Conservation (phyloP, 768 basidiomycete genomes). For the Chalciporus chontae region DNA sequence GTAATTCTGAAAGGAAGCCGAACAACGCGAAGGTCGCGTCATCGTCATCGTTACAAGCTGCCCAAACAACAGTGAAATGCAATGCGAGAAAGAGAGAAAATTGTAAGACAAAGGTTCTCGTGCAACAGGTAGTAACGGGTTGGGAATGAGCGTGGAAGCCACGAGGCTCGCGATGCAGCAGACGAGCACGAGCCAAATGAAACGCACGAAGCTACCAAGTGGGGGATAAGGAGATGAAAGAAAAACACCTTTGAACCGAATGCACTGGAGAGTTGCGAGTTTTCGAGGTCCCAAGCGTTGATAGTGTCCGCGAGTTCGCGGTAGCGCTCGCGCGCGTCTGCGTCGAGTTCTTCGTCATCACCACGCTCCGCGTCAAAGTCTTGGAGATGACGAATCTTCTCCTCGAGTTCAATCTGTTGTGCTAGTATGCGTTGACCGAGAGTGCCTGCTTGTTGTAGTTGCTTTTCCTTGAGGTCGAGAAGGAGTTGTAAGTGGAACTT, state of each 20-base stretch:
- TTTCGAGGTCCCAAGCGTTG: constrained; percentile 74
- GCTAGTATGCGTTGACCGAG: constrained; percentile 91
- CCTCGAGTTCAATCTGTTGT: constrained; percentile 92
- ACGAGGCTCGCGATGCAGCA: constrained; percentile 16
- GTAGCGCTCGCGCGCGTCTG: constrained; percentile 68
- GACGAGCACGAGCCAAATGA: constrained; percentile 7
- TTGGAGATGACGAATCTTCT: constrained; percentile 78
- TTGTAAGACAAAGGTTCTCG: background rate
- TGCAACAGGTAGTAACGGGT: background rate
- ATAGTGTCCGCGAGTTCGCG: constrained; percentile 75
- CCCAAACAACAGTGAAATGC: background rate
- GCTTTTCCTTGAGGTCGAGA: constrained; percentile 87
- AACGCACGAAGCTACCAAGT: background rate
- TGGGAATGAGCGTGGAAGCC: constrained; percentile 7
- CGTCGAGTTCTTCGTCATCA: constrained; percentile 61
- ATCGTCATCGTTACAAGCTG: background rate
- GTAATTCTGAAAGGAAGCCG: background rate
- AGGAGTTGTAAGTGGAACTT: constrained; percentile 63
- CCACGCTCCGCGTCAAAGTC: constrained; percentile 62
- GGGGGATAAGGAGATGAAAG: background rate
- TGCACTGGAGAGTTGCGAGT: constrained; percentile 66
- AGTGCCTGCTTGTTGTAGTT: constrained; percentile 86
- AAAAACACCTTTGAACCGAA: constrained; percentile 62
- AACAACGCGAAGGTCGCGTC: constrained; percentile 1
- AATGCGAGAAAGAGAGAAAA: background rate